Conservation (phyloP, 345 rosid species). For the Pistacia atlantica region DNA sequence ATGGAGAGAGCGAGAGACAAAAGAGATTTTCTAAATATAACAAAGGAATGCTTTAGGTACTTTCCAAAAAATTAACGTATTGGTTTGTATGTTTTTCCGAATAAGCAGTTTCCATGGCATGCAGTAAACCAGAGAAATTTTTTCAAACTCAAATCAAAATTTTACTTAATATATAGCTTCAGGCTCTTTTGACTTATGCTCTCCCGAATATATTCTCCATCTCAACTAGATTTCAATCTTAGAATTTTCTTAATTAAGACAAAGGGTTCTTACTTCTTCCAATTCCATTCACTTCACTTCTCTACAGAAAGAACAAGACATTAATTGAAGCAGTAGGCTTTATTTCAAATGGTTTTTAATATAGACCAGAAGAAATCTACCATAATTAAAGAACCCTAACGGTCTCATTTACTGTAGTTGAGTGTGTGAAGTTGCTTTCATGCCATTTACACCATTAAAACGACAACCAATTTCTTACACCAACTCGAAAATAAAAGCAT, state of each 20-base stretch:
- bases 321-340: not conserved
- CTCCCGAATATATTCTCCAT: not conserved
- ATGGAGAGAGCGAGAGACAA: not conserved
- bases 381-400: slow-evolving; percentile 17
- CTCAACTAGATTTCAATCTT: slow-evolving; percentile 12
- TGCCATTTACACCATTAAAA: not conserved
- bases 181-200: slow-evolving; percentile 1
- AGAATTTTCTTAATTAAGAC: slow-evolving; percentile 12
- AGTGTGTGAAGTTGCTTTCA: slow-evolving; percentile 1
- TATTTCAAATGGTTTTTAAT: not conserved
- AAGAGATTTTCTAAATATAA: not conserved
- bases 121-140: no score
- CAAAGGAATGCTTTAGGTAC: not conserved
- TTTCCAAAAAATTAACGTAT: not conserved
- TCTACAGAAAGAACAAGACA: slow-evolving; percentile 16
- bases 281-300: slow-evolving; percentile 18
- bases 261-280: slow-evolving; percentile 7
- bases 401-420: slow-evolving; percentile 7
- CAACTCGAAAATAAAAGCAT: not conserved
- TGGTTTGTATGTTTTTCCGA: slow-evolving; percentile 17
- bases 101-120: slow-evolving; percentile 9
- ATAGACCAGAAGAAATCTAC: not conserved
- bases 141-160: not conserved
- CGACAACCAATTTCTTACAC: slow-evolving; percentile 2
- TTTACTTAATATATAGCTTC: slow-evolving; percentile 1